Conservation (phyloP, 1,284 basidiomycete species). For the Fomitiporia mediterranea region DNA sequence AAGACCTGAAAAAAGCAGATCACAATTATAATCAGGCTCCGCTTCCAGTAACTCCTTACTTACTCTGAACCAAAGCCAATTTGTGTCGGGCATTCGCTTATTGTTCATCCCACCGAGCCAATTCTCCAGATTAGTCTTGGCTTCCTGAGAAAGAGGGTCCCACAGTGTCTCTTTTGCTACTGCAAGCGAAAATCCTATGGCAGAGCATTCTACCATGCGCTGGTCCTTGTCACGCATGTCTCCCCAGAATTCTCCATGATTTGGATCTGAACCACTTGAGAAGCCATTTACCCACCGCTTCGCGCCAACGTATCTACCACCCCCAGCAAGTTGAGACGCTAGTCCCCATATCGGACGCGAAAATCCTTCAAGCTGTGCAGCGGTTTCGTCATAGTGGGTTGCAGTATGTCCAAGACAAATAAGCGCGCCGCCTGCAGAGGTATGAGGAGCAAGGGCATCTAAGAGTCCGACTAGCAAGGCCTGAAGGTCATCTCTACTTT, state of each 20-base stretch:
- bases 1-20: constrained; percentile 45
- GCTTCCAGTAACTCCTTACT: constrained; percentile 20
- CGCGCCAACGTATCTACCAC: constrained; percentile 49
- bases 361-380: constrained; percentile 73
- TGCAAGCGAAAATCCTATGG: constrained; percentile 68
- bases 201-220: constrained; percentile 78
- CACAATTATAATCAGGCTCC: constrained; percentile 1
- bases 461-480: constrained; percentile 54
- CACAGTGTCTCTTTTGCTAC: constrained; percentile 63
- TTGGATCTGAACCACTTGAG: constrained; percentile 60
- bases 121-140: constrained; percentile 53
- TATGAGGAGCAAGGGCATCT: constrained; percentile 62
- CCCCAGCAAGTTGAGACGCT: constrained; percentile 60
- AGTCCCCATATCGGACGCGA: constrained; percentile 76
- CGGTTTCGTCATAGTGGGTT: constrained; percentile 71
- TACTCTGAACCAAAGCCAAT: constrained; percentile 80
- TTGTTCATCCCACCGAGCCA: constrained; percentile 76
- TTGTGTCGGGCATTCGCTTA: constrained; percentile 70
- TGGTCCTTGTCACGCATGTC: constrained; percentile 72
- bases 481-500: constrained; percentile 54
- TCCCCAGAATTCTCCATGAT: constrained; percentile 70
- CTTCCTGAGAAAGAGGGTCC: constrained; percentile 51
- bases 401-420: constrained; percentile 69
- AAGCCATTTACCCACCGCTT: constrained; percentile 65
- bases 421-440: constrained; percentile 67